Evolutionary conservation across 192 early-diverging fungal species (phyloP).

Genomic region (Rhizoclosmatium sp.): DNA sequence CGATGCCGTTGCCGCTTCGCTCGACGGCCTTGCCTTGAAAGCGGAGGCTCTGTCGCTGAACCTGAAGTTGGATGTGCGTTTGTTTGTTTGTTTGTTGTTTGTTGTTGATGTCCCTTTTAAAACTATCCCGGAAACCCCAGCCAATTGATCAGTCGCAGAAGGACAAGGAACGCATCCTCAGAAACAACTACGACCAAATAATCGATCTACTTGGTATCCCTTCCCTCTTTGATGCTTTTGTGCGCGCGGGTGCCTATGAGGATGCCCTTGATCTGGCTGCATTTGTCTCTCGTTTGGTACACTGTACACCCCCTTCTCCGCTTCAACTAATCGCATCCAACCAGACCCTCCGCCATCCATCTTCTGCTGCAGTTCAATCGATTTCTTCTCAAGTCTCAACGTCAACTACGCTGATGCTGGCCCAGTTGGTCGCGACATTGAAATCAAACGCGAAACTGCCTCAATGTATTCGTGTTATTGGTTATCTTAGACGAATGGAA

Average conservation of each 20-base stretch:
- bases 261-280: slow-evolving; percentile 83
- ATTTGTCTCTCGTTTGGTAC: slow-evolving; percentile 65
- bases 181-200: slow-evolving; percentile 50
- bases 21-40: slow-evolving; percentile 57
- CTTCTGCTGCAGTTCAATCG: slow-evolving; percentile 60
- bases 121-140: slow-evolving; percentile 43
- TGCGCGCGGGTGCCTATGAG: slow-evolving; percentile 81
- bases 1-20: slow-evolving; percentile 47
- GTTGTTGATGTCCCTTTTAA: neutral
- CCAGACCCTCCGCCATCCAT: slow-evolving; percentile 57
- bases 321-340: neutral
- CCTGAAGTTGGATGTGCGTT: neutral
- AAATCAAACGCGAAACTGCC: slow-evolving; percentile 77
- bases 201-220: slow-evolving; percentile 82
- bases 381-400: slow-evolving; percentile 71
- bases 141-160: slow-evolving; percentile 50
- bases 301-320: slow-evolving; percentile 6
- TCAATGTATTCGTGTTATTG: slow-evolving; percentile 77
- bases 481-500: slow-evolving; percentile 78
- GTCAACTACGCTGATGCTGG: slow-evolving; percentile 62
- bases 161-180: slow-evolving; percentile 17
- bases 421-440: slow-evolving; percentile 73
- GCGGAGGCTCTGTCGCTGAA: slow-evolving; percentile 51
- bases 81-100: neutral
- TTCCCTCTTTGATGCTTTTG: slow-evolving; percentile 80